A percentile compares a stretch with the other conserved stretches of the same genome.
phyloP scores from a whole-genome alignment of 2,329 filamentous ascomycete genomes.

The Tympanopsis confertula region DNA sequence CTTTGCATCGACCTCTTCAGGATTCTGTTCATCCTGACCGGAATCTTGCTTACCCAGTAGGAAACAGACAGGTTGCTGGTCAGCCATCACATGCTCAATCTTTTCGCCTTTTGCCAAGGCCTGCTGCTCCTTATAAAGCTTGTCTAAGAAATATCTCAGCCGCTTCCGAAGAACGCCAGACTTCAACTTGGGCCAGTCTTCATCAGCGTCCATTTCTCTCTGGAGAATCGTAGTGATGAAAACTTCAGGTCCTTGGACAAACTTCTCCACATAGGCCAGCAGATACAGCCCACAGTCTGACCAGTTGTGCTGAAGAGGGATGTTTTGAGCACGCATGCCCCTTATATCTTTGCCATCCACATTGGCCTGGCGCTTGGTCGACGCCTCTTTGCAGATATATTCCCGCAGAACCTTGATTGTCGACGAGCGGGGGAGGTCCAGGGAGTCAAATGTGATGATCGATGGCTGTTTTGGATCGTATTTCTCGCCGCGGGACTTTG shows the following conservation, averaged over 20 bases:
- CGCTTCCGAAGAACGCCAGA: neutral
- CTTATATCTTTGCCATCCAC: neutral
- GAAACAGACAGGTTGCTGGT: neutral
- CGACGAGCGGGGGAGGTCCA: neutral
- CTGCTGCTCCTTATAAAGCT: neutral
- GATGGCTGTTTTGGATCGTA: neutral
- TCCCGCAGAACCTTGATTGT: neutral
- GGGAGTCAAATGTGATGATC: conserved; percentile 1
- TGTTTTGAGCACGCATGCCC: conserved; percentile 3
- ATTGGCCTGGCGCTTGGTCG: neutral
- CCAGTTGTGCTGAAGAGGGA: conserved; percentile 51
- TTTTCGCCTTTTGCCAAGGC: neutral
- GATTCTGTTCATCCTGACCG: neutral
- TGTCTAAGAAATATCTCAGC: neutral
- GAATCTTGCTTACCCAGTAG: neutral
- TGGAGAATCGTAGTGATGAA: conserved; percentile 42
- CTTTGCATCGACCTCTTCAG: neutral
- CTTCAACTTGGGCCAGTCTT: neutral
- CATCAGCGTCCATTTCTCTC: conserved; percentile 16
- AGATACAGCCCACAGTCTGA: conserved; percentile 55
- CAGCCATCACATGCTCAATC: neutral
- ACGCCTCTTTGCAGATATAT: neutral
- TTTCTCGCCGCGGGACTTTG: too few relatives aligned
- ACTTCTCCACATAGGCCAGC: conserved; percentile 52
- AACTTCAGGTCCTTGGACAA: conserved; percentile 40